A percentile compares a stretch with the other conserved stretches of the same genome.
phyloP scores from a whole-genome alignment of 768 basidiomycete genomes.

The Russula dissimulans region DNA sequence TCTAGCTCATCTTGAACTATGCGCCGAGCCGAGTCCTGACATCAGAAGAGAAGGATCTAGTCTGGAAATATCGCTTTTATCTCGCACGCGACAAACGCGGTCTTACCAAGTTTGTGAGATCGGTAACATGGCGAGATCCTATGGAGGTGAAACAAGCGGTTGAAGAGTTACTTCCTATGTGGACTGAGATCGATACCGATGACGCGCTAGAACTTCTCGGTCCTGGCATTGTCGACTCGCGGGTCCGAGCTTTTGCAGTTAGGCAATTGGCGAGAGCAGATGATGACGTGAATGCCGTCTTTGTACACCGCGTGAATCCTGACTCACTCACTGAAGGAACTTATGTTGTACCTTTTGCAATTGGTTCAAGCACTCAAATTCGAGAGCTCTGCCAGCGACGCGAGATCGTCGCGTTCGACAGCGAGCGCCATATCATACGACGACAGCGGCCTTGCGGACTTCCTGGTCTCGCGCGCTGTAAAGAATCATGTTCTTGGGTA shows the following conservation, averaged over 20 bases:
- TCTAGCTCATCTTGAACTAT: conserved; percentile 80
- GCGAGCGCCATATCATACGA: conserved; percentile 76
- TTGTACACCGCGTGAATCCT: neutral
- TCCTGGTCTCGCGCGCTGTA: conserved; percentile 79
- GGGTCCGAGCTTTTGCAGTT: conserved; percentile 92
- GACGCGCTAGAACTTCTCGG: conserved; percentile 94
- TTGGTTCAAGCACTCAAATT: conserved; percentile 98
- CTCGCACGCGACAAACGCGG: conserved; percentile 86
- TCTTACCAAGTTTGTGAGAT: conserved; percentile 94
- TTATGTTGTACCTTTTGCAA: conserved; percentile 86
- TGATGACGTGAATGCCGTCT: conserved; percentile 62
- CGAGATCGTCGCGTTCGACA: conserved; percentile 61
- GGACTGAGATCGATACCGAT: conserved; percentile 96
- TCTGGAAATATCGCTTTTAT: conserved; percentile 99
- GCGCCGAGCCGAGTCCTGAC: conserved; percentile 81
- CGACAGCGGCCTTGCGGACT: conserved; percentile 89
- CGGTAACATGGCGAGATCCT: conserved; percentile 94
- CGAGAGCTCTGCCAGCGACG: conserved; percentile 73
- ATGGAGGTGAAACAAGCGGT: conserved; percentile 97
- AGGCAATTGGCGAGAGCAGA: conserved; percentile 84
- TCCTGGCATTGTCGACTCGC: conserved; percentile 79
- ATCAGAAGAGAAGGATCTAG: conserved; percentile 88
- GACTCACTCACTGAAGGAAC: conserved; percentile 51
- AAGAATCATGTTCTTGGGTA: conserved; percentile 81
- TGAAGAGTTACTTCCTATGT: conserved; percentile 87